Evolutionary conservation across 331 rosid genomes (phyloP).

Genomic region (Saraca asoca): DNA sequence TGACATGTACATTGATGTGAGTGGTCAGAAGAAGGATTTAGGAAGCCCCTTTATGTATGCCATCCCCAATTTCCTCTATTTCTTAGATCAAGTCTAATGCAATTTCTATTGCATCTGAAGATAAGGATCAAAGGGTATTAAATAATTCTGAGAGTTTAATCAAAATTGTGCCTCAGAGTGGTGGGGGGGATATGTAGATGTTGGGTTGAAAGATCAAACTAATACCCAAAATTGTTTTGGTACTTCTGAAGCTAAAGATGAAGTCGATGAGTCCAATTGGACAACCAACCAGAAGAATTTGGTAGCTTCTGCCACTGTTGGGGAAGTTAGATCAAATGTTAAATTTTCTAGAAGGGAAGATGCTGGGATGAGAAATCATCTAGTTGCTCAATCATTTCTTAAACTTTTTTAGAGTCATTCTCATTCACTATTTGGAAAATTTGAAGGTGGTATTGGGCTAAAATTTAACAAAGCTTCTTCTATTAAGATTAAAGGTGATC

Average conservation of each 20-base stretch:
- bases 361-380: conserved; percentile 50
- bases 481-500: conserved; percentile 49
- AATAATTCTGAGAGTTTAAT: too few species aligned
- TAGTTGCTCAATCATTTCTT: conserved; percentile 49
- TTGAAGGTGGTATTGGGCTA: conserved; percentile 57
- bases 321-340: conserved; percentile 43
- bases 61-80: too few species aligned
- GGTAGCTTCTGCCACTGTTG: conserved; percentile 41
- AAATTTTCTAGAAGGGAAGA: conserved; percentile 49
- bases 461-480: conserved; percentile 53
- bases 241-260: conserved; percentile 35
- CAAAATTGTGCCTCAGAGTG: too few species aligned
- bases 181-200: too few species aligned
- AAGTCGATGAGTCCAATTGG: conserved; percentile 38
- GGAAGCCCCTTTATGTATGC: too few species aligned
- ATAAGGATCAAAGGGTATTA: too few species aligned
- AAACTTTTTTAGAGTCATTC: conserved; percentile 62
- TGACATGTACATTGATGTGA: conserved; percentile 91
- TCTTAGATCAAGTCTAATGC: too few species aligned
- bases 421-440: conserved; percentile 73
- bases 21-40: conserved; percentile 35
- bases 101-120: too few species aligned
- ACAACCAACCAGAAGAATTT: conserved; percentile 44
- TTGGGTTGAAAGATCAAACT: too few species aligned
- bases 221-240: too few species aligned